A percentile compares a stretch with the other conserved stretches of the same genome.
Conservation (phyloP, 192 early-diverging fungal species). For the Cladochytrium replicatum region DNA sequence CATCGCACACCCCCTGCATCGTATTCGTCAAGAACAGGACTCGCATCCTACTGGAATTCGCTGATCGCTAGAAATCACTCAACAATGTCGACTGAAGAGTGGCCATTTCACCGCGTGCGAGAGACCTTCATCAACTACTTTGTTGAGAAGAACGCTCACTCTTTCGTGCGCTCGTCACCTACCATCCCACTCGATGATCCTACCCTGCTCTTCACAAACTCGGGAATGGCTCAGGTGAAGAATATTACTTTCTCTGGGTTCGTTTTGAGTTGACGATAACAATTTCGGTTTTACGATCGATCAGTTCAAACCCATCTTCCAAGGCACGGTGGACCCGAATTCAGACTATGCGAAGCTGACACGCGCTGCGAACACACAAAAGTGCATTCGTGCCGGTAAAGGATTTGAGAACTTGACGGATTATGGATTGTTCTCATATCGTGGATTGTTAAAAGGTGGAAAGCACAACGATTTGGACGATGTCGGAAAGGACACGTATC, state of each 20-base stretch:
- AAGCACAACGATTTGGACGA: conserved; percentile 99
- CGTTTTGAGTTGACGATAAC: too few relatives aligned
- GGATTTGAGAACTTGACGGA: too few relatives aligned
- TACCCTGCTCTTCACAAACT: conserved; percentile 91
- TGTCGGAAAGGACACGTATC: conserved; percentile 95
- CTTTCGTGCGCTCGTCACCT: conserved; percentile 74
- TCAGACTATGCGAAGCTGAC: conserved; percentile 82
- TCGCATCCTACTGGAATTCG: too few relatives aligned
- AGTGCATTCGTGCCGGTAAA: conserved; percentile 98
- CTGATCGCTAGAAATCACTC: too few relatives aligned
- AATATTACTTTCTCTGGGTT: too few relatives aligned
- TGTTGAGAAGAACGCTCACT: conserved; percentile 55
- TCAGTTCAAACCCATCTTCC: conserved; percentile 93
- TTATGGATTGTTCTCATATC: conserved; percentile 1
- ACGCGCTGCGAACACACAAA: conserved; percentile 93
- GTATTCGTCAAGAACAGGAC: too few relatives aligned
- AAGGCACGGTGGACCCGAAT: conserved; percentile 89
- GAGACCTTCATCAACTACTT: conserved; percentile 85
- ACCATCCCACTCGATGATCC: conserved; percentile 95
- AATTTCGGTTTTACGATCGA: background rate
- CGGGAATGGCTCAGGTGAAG: conserved; percentile 90
- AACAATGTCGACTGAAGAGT: too few relatives aligned
- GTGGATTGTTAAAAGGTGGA: conserved; percentile 57
- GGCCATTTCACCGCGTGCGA: conserved; percentile 74
- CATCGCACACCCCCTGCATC: too few relatives aligned